Base-by-base conservation (phyloP, 768 basidiomycete genomes). In the Boletus barrowsii region DNA sequence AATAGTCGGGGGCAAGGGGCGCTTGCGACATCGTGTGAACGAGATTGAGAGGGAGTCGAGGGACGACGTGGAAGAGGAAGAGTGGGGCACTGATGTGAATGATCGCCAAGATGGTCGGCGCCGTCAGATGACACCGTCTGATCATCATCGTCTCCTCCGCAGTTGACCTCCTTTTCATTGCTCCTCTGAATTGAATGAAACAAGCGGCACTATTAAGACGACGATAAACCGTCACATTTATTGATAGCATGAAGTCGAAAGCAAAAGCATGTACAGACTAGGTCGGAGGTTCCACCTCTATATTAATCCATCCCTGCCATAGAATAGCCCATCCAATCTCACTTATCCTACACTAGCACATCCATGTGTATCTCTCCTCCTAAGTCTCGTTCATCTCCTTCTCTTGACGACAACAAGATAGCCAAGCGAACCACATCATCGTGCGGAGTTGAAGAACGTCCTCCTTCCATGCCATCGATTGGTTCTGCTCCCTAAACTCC, bases 391-490 rank as follows among this genome's bases (percentile, higher is more conserved):
- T 71, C 69, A 72, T 72, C 54, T 75, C 70, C 55, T 68, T 75
- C 57, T 80, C 79, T 59, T 79, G 77, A 44, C 75, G 75, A 50
- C 68, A 68, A 56, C 87, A 87, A 45, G 87, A 87, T 62, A 89
- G 72, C 92, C 92, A 94, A 33, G 90, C 87, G 64, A 90, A 95
- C 88, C 93, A 93, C 83, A 97, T 87, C 84, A 93, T 93, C 53
- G 87, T 90, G 54, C 88, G 79, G 57, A 97, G 77, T 73, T 95
- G 92, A 62, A 98, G 76, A 5, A 96, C 90, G 66, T 98, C 95
- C 68, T 93, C 88, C 71, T 95, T 94, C 95, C 95, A 98, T 41
- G 81, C 86, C 77, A 84, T 84, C 47, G 82, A 81, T 68, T 87
- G 84, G 65, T 96, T 96, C 73, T 95, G 90, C 66, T 86, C 84